Conservation (phyloP, 139 green algal species). For the Pleodorina starrii region DNA sequence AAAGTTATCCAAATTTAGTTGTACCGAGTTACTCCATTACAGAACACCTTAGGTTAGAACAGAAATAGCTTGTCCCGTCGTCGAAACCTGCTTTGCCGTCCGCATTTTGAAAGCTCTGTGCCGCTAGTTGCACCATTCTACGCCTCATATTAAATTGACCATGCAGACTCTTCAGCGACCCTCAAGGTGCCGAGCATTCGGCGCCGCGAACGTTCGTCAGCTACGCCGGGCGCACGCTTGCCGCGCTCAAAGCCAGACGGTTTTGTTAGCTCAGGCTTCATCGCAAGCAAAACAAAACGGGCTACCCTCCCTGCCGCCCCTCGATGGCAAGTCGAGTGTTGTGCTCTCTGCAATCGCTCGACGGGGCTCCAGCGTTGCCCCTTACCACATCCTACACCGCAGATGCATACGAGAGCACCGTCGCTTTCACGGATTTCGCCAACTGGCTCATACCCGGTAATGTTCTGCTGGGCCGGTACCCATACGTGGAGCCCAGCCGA, state of each 20-base stretch:
- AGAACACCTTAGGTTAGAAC: too few relatives aligned
- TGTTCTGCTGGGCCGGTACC: constrained; percentile 89
- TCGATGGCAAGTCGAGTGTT: constrained; percentile 17
- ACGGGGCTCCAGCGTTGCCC: not conserved
- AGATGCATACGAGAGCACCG: constrained; percentile 70
- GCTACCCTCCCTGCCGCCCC: not conserved
- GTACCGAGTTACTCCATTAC: too few relatives aligned
- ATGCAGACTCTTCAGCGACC: constrained; percentile 23
- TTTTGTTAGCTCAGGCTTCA: not conserved
- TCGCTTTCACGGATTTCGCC: constrained; percentile 77
- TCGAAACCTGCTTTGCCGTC: too few relatives aligned
- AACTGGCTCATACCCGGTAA: constrained; percentile 90
- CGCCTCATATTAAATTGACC: too few relatives aligned
- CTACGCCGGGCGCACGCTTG: not conserved
- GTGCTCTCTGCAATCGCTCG: not conserved
- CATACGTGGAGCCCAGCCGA: constrained; percentile 85
- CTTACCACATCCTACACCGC: not conserved
- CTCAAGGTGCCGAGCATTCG: not conserved
- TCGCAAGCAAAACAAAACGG: not conserved
- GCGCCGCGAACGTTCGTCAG: not conserved
- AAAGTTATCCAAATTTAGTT: too few relatives aligned
- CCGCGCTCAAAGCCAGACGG: not conserved
- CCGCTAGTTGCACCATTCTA: too few relatives aligned
- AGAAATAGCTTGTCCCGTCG: too few relatives aligned
- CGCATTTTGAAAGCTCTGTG: too few relatives aligned